Conservation (phyloP, 495 filamentous ascomycete genomes). For the Schizothecium vesticola region DNA sequence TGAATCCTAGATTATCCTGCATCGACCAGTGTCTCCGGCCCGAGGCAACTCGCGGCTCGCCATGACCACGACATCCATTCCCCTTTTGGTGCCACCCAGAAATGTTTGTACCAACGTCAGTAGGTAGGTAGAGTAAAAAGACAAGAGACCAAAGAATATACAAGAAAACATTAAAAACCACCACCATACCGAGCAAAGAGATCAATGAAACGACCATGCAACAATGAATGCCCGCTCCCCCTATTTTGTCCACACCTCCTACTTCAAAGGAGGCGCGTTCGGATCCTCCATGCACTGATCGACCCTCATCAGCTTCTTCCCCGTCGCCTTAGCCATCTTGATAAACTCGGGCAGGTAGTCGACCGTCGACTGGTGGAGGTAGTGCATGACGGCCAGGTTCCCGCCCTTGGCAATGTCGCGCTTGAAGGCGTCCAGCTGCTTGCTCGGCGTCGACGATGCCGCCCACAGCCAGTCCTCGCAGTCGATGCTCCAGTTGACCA, state of each 20-base stretch:
- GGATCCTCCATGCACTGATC: slow-evolving; percentile 76
- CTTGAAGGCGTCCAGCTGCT: slow-evolving; percentile 70
- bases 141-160: neutral
- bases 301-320: slow-evolving; percentile 68
- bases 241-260: neutral
- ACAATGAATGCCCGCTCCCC: neutral
- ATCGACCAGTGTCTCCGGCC: neutral
- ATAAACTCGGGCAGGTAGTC: slow-evolving; percentile 65
- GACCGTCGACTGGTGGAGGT: slow-evolving; percentile 63
- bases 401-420: slow-evolving; percentile 61
- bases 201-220: neutral
- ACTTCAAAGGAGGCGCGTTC: slow-evolving; percentile 51
- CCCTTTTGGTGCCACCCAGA: neutral
- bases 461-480: slow-evolving; percentile 78
- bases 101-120: neutral
- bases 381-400: slow-evolving; percentile 74
- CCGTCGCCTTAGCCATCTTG: slow-evolving; percentile 57
- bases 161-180: neutral
- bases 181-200: neutral
- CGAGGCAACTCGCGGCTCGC: neutral
- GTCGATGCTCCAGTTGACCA: slow-evolving; percentile 72
- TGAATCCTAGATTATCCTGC: neutral
- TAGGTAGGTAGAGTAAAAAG: neutral
- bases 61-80: neutral
- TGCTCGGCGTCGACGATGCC: slow-evolving; percentile 56